Percentiles rank a stretch among this genome's conserved stretches.
These are phyloP conservation scores for Hortiboletus rubellus DNA, from an alignment of 1,284 basidiomycete species.

Conservation along the genomic window DNA sequence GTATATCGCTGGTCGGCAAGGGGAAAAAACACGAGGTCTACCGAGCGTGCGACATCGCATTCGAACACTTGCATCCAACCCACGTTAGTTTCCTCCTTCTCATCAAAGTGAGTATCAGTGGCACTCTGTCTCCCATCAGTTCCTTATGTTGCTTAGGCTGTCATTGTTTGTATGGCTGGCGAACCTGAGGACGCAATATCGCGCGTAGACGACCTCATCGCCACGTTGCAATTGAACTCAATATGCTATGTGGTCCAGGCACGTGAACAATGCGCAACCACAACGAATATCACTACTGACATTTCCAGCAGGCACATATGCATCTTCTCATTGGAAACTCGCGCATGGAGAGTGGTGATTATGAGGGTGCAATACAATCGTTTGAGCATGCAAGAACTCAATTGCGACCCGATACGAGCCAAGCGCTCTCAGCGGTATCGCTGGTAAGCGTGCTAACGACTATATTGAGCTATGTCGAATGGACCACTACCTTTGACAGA, in stretches of 20 bases:
- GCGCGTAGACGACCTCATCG: conserved; percentile 2
- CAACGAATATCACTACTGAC: background rate
- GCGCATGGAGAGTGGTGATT: background rate
- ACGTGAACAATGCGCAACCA: background rate
- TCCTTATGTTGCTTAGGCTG: background rate
- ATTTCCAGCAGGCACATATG: conserved; percentile 4
- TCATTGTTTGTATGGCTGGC: conserved; percentile 6
- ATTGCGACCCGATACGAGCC: background rate
- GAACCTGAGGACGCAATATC: conserved; percentile 1
- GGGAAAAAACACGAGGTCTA: background rate
- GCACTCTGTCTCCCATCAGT: background rate
- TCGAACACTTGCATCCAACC: background rate
- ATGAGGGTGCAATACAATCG: background rate
- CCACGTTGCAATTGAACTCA: background rate
- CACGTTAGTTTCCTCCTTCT: background rate
- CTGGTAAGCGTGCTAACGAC: background rate
- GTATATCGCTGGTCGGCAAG: background rate
- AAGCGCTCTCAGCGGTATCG: background rate
- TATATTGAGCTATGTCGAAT: background rate
- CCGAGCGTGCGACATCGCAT: background rate
- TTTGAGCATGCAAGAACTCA: background rate
- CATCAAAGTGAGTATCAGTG: background rate
- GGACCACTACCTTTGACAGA: background rate
- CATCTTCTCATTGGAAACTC: background rate
- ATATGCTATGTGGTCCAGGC: background rate